Evolutionary conservation across 305 asterid genomes (phyloP), one percentile per base, ranked within the genome.

Genomic region (Lippia alba): DNA sequence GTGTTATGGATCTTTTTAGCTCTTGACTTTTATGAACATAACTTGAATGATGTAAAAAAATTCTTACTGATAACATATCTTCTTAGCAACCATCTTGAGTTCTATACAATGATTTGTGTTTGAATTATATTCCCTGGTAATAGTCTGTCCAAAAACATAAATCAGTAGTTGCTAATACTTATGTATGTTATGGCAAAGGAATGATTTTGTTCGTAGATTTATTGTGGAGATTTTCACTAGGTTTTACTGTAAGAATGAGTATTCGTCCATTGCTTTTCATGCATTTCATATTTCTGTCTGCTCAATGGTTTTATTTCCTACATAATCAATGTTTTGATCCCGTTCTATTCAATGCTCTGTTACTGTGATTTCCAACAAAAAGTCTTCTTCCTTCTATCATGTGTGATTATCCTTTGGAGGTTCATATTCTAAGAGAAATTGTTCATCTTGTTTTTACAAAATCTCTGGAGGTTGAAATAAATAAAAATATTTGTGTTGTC

Each of bases 401-500:
- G 17, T 56, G 72, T 45, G 55, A 41, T 41, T 41, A 41, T 41
- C 53, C 18, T n/a, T 60, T 46, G 12, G 32, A 34, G 70, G 36
- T 41, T 30, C 57, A 41, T 50, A 30, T 56, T 66, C 14, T 9
- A 11, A 30, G 12, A 54, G 46, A 61, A 66, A 32, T 53, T 24
- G 57, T 48, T 34, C 40, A 34, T 34, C 40, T 34, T 34, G 3
- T 34, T 34, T 34, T 34, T 34, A 2, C n/a, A n/a, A 24, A 24
- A 24, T 24, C 30, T 24, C 30, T 33, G 8, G 57, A 48, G 15
- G 72, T 68, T 40, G 53, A 55, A 60, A 49, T 66, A 33, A 61
- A 36, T 56, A 56, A 56, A 57, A 61, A 56, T 30, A 41, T 69
- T 65, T 74, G 56, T 61, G 67, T 17, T 66, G 57, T 14, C 67